phyloP scores from a whole-genome alignment of 2,329 filamentous ascomycete species.

The Aspergillus tanneri region DNA sequence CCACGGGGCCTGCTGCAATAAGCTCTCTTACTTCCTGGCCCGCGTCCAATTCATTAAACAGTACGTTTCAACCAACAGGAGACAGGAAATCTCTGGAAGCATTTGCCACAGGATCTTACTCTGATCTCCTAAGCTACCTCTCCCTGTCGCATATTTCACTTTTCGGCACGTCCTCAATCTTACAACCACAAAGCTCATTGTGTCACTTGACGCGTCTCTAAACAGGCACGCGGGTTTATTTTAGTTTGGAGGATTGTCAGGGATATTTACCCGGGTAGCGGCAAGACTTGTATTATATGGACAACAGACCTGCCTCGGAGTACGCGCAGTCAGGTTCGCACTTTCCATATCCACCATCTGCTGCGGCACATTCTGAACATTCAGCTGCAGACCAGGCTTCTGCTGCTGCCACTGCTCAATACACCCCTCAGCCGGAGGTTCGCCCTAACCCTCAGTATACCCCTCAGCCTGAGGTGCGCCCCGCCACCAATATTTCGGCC shows the following conservation, averaged over 20 bases:
- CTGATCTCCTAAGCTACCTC: conserved; percentile 13
- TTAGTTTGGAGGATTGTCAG: conserved; percentile 24
- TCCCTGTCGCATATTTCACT: conserved; percentile 14
- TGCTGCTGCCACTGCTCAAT: conserved; percentile 61
- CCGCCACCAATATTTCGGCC: conserved; percentile 65
- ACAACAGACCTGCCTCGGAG: conserved; percentile 65
- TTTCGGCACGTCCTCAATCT: conserved; percentile 17
- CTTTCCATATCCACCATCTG: conserved; percentile 55
- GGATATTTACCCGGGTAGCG: conserved; percentile 21
- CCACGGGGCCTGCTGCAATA: conserved; percentile 4
- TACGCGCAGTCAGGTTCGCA: conserved; percentile 87
- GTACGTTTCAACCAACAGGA: conserved; percentile 20
- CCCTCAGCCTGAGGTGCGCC: conserved; percentile 75
- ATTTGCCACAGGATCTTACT: conserved; percentile 16
- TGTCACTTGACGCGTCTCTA: conserved; percentile 32
- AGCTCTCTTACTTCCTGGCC: neutral
- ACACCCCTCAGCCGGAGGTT: conserved; percentile 41
- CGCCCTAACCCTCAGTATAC: conserved; percentile 65
- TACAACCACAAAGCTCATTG: conserved; percentile 30
- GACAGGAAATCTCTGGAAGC: conserved; percentile 11
- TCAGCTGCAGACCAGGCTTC: conserved; percentile 85
- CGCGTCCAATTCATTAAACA: conserved; percentile 15
- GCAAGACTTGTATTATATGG: conserved; percentile 50
- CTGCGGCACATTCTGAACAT: conserved; percentile 74
- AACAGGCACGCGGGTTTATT: conserved; percentile 26